A percentile compares a stretch with the other conserved stretches of the same genome.
These are phyloP conservation scores for Fusarium xyrophilum DNA, from an alignment of 2,329 filamentous ascomycete genomes.

Conservation along the genomic window DNA sequence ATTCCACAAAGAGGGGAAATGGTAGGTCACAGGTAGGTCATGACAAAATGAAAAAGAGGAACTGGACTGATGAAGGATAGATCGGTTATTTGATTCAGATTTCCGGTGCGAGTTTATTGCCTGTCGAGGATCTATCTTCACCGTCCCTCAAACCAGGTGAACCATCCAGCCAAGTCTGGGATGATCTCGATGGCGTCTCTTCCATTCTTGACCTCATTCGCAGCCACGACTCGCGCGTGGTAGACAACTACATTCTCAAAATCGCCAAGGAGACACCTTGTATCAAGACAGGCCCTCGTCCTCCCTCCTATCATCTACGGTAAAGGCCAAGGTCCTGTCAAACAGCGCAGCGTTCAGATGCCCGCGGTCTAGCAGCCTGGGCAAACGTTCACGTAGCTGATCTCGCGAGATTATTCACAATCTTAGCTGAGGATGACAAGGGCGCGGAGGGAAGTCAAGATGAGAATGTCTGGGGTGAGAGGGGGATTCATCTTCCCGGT, in stretches of 20 bases:
- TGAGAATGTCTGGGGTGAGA: conserved; percentile 46
- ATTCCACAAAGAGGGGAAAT: conserved; percentile 25
- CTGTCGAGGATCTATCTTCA: conserved; percentile 44
- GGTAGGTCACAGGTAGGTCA: too few relatives aligned
- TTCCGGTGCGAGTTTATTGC: conserved; percentile 48
- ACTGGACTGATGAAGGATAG: neutral
- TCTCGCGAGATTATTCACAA: conserved; percentile 41
- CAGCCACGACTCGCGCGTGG: conserved; percentile 39
- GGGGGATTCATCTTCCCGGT: conserved; percentile 49
- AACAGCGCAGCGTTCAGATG: conserved; percentile 52
- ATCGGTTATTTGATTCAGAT: conserved; percentile 49
- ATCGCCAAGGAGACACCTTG: conserved; percentile 36
- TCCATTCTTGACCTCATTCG: conserved; percentile 40
- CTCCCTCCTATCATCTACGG: conserved; percentile 52
- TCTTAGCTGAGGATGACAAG: conserved; percentile 44
- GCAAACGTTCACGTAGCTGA: conserved; percentile 48
- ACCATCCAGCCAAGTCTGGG: conserved; percentile 41
- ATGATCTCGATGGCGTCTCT: conserved; percentile 46
- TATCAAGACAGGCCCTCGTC: conserved; percentile 48
- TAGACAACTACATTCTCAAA: conserved; percentile 49
- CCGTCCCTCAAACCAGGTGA: conserved; percentile 44
- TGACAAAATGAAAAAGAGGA: neutral
- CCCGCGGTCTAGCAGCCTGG: conserved; percentile 48
- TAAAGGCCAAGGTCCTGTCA: conserved; percentile 47
- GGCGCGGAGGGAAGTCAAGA: conserved; percentile 35